Base-by-base conservation (phyloP, 192 early-diverging fungal species). In the Linnemannia hyalina region DNA sequence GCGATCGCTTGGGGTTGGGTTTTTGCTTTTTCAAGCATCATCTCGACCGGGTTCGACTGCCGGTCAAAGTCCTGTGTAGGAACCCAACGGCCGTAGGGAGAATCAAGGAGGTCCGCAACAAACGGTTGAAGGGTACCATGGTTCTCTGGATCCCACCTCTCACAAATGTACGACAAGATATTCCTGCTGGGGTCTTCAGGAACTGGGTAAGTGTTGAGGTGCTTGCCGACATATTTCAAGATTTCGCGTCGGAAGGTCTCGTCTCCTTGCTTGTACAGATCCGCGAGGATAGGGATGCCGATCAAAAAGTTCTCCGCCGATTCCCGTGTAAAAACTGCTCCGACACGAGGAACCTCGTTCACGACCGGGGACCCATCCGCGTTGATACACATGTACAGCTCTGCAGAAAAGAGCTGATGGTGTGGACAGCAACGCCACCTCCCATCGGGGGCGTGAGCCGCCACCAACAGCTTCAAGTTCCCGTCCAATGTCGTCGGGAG, bases 71-170 rank as follows among this genome's bases (percentile, higher is more conserved):
- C 40, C 20, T 20, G 73, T n/a, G 52, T 81, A 18, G 80, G 80
- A 23, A 81, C 80, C 80, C 80, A 81, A 1, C 68, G 68, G 29
- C 80, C 46, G 29, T 73, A 49, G 7, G n/a, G 5, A 1, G 70
- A 55, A 1, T 72, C 75, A 7, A 82, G 38, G 1, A 82, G 26
- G 16, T 16, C 74, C 1, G 20, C 52, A 6, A 82, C 26, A 29
- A 71, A 77, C 8, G 16, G 3, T 18, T 44, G 49, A 6, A 55
- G 55, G 1, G 7, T 26, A 3, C 0, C 20, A 44, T 73, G 13
- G n/a, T 82, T 71, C 32, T 82, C 69, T 26, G n/a, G 41, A 10
- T 54, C 47, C 6, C 68, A 73, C 5, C 20, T 26, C 4, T 71
- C 54, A 16, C 68, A 72, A 0, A 82, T 76, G 41, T 35, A 55